Base-by-base conservation (phyloP, 305 asterid species). In the Fraxinus platypoda region DNA sequence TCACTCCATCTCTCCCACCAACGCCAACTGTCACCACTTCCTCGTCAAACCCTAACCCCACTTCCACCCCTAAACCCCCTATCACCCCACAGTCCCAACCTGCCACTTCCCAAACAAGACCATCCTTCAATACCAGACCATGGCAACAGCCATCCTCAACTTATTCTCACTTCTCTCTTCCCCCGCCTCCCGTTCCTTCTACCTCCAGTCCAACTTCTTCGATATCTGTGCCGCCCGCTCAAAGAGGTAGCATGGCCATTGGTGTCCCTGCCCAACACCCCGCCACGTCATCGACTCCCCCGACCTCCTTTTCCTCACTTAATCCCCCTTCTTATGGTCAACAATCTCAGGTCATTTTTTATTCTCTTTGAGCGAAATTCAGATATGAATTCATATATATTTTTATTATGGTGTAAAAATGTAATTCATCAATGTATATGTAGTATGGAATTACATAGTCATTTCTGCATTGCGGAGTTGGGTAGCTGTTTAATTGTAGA, bases 221-320 rank as follows among this genome's bases (percentile, higher is more conserved):
- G 34, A 54, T 85, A 25, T 74, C 95, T 73, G 77, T 81, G 43
- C 87, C 91, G 30, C 86, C 87, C 41, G 85, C 87, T 38, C 85
- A 87, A 49, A 89, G 94, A 79, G 95, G 92, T 37, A 94, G 95
- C 76, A 85, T 94, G 88, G 97, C 95, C 28, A 88, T 93, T 57
- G 97, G 98, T 64, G 94, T 94, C 81, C 98, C 97, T 21, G 95
- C 98, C 11, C 94, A 88, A 81, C 92, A 80, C 78, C 86, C 94
- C 13, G 84, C 89, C 79, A 37, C 91, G n/a, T 87, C 91, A 41
- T 78, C 91, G 38, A 82, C 92, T 23, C 86, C 89, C 46, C 88
- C 93, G 3, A 68, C 91, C 19, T 88, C 97, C 0, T 93, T 94
- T 82, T 87, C 97, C 5, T 91, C 98, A 3, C 88, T 90, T 76